Conservation (phyloP, 2,329 filamentous ascomycete species). For the Hymenoscyphus linearis region DNA sequence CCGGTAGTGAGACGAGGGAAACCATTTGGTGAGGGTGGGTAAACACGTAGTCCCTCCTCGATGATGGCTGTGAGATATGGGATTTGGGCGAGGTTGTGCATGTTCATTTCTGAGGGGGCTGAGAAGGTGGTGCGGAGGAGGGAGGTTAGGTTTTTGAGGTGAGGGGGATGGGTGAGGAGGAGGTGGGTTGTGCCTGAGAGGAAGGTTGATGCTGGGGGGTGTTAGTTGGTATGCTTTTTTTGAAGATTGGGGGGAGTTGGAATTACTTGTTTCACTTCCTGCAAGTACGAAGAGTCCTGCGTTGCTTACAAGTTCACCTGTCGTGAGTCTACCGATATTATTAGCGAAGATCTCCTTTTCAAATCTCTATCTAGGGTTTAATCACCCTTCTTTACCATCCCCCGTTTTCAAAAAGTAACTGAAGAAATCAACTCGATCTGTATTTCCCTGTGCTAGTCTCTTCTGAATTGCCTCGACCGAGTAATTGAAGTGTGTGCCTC, state of each 20-base stretch:
- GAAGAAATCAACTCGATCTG: slow-evolving; percentile 29
- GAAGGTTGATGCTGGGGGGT: not conserved
- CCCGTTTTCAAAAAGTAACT: slow-evolving; percentile 21
- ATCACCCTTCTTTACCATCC: slow-evolving; percentile 7
- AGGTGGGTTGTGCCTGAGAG: not conserved
- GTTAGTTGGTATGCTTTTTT: not conserved
- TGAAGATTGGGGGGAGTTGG: slow-evolving; percentile 10
- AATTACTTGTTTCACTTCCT: slow-evolving; percentile 31
- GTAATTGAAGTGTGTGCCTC: not conserved
- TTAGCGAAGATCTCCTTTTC: not conserved
- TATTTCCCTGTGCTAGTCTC: not conserved
- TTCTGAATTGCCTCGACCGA: not conserved
- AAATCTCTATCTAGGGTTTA: not conserved
- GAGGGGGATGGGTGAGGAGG: slow-evolving; percentile 3
- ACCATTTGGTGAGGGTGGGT: slow-evolving; percentile 1
- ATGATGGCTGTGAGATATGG: slow-evolving; percentile 35
- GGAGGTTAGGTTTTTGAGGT: slow-evolving; percentile 1
- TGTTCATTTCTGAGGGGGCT: slow-evolving; percentile 1
- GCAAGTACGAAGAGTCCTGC: slow-evolving; percentile 15
- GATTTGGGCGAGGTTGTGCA: not conserved
- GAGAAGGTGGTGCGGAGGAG: slow-evolving; percentile 7
- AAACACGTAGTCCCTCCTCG: slow-evolving; percentile 13
- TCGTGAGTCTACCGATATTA: not conserved
- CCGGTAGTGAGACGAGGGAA: slow-evolving; percentile 4
- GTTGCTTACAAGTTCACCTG: slow-evolving; percentile 10